A percentile compares a stretch with the other conserved stretches of the same genome.
Evolutionary conservation across 331 rosid species (phyloP).

Genomic region (Rosa hybrid): DNA sequence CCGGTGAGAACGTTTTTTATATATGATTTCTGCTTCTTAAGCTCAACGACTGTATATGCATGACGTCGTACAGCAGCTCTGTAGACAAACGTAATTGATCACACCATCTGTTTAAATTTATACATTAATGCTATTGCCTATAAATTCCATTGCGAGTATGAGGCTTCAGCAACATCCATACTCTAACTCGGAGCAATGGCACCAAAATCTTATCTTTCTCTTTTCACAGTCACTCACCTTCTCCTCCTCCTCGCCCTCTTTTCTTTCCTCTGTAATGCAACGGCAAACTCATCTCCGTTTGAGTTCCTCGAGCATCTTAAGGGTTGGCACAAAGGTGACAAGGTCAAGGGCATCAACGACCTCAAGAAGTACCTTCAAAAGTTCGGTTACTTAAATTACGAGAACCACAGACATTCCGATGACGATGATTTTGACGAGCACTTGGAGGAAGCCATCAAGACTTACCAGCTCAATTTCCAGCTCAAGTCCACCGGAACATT

Average conservation of each 20-base stretch:
- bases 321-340: constrained; percentile 27
- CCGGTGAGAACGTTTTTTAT: not conserved
- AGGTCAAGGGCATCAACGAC: constrained; percentile 19
- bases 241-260: not conserved
- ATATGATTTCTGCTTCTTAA: not conserved
- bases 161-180: not conserved
- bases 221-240: not conserved
- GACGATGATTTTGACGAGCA: constrained; percentile 11
- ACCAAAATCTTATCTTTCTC: not conserved
- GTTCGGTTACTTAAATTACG: constrained; percentile 31
- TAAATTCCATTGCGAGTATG: not conserved
- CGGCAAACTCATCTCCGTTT: not conserved
- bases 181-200: not conserved
- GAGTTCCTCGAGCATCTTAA: constrained; percentile 28
- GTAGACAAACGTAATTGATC: not conserved
- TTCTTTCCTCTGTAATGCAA: not conserved
- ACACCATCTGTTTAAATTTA: not conserved
- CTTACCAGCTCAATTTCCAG: constrained; percentile 23
- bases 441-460: constrained; percentile 26
- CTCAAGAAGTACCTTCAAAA: constrained; percentile 34
- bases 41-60: not conserved
- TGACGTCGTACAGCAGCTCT: not conserved
- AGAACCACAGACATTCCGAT: not conserved
- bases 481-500: constrained; percentile 13
- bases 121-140: not conserved